phyloP scores from a whole-genome alignment of 106 monocot species.

The Acorus gramineus region DNA sequence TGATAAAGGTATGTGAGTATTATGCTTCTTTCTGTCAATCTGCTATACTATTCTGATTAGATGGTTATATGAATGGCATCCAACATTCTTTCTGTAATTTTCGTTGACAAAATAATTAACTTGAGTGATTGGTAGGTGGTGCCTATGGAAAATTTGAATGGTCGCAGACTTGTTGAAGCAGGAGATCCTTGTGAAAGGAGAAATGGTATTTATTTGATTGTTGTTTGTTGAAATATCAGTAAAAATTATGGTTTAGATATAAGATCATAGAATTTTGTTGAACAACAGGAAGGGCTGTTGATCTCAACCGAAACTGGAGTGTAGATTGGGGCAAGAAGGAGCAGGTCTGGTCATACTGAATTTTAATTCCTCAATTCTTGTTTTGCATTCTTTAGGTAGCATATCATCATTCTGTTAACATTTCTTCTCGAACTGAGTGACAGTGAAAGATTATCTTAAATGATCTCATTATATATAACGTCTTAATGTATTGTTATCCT shows the following conservation, averaged over 20 bases:
- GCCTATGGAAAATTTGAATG: constrained; percentile 97
- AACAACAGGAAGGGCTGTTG: constrained; percentile 87
- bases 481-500: too few species aligned
- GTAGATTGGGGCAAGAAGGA: constrained; percentile 99
- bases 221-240: too few species aligned
- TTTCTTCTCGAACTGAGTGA: too few species aligned
- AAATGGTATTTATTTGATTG: constrained; percentile 48
- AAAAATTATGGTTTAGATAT: too few species aligned
- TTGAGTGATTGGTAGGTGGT: constrained; percentile 48
- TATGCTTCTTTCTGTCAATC: neutral
- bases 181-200: constrained; percentile 94
- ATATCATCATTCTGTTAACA: neutral
- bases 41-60: too few species aligned
- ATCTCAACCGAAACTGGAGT: constrained; percentile 98
- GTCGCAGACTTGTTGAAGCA: constrained; percentile 77
- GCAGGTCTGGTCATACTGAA: constrained; percentile 35
- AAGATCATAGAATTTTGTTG: neutral
- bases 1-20: constrained; percentile 55
- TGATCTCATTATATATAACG: too few species aligned
- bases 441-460: too few species aligned
- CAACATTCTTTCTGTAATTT: too few species aligned
- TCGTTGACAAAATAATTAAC: neutral
- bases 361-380: neutral
- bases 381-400: too few species aligned
- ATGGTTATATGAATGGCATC: too few species aligned